Evolutionary conservation across 306 rosid species (phyloP).

Genomic region (Ammopiptanthus mongolicus): DNA sequence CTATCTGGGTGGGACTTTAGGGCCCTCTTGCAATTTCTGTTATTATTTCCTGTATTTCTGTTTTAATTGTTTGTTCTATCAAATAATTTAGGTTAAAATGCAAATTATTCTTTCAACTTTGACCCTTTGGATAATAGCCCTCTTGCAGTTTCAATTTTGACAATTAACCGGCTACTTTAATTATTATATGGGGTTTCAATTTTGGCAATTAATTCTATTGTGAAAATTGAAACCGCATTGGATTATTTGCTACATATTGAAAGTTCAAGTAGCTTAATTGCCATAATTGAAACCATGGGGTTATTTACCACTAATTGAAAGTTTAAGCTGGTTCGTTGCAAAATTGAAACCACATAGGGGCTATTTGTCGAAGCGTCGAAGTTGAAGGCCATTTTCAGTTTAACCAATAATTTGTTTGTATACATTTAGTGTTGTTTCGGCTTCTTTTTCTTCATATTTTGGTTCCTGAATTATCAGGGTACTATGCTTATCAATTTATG

Average conservation of each 20-base stretch:
- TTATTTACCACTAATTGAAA: neutral
- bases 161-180: neutral
- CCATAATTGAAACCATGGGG: neutral
- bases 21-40: slow-evolving; percentile 10
- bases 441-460: neutral
- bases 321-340: neutral
- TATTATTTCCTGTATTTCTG: slow-evolving; percentile 4
- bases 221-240: neutral
- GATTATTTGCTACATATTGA: neutral
- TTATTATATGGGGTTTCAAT: neutral
- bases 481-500: slow-evolving; percentile 1
- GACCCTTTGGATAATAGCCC: neutral
- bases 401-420: neutral
- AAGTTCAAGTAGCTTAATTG: neutral
- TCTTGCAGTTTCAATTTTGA: neutral
- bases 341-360: neutral
- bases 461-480: slow-evolving; percentile 18
- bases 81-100: neutral
- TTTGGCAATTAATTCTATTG: neutral
- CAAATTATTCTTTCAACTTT: neutral
- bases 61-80: neutral
- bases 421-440: neutral
- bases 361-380: neutral
- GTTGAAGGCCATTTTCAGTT: neutral
- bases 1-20: neutral